Evolutionary conservation across 2,329 filamentous ascomycete genomes (phyloP).

Genomic region (Colletotrichum filicis): DNA sequence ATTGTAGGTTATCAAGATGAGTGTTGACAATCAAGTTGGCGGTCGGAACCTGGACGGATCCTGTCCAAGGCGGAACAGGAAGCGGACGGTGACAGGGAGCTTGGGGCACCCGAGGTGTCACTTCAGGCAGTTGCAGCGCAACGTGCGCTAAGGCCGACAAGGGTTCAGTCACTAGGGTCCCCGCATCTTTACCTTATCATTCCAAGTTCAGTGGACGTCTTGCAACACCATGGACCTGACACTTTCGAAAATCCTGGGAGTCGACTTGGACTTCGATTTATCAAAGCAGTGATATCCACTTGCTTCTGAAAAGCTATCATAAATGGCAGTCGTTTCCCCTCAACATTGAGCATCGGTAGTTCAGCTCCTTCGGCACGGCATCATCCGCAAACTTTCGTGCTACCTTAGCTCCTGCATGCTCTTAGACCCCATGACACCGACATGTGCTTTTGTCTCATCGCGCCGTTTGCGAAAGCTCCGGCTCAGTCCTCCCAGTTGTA

Average conservation of each 20-base stretch:
- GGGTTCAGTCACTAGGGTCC: slow-evolving; percentile 13
- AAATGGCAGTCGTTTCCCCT: not conserved
- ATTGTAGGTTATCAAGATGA: slow-evolving; percentile 1
- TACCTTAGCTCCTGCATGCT: slow-evolving; percentile 8
- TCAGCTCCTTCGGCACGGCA: not conserved
- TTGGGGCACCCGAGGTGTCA: slow-evolving; percentile 20
- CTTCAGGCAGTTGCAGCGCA: slow-evolving; percentile 4
- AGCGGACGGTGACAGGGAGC: slow-evolving; percentile 14
- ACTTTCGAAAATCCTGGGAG: not conserved
- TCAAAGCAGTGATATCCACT: not conserved
- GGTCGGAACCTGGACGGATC: slow-evolving; percentile 22
- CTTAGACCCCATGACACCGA: slow-evolving; percentile 15
- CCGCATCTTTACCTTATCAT: not conserved
- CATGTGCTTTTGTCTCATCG: slow-evolving; percentile 14
- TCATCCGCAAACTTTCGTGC: slow-evolving; percentile 17
- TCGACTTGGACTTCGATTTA: not conserved
- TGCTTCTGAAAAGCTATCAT: not conserved
- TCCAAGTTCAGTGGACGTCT: not conserved
- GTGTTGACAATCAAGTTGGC: slow-evolving; percentile 4
- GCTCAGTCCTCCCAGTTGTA: slow-evolving; percentile 62
- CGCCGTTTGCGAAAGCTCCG: not conserved
- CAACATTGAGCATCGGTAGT: no score
- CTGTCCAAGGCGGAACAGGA: slow-evolving; percentile 5
- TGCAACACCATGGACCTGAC: not conserved
- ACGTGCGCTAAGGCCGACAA: slow-evolving; percentile 17